Conservation (phyloP, 1,284 basidiomycete genomes). For the Filobasidium uniguttulatum region DNA sequence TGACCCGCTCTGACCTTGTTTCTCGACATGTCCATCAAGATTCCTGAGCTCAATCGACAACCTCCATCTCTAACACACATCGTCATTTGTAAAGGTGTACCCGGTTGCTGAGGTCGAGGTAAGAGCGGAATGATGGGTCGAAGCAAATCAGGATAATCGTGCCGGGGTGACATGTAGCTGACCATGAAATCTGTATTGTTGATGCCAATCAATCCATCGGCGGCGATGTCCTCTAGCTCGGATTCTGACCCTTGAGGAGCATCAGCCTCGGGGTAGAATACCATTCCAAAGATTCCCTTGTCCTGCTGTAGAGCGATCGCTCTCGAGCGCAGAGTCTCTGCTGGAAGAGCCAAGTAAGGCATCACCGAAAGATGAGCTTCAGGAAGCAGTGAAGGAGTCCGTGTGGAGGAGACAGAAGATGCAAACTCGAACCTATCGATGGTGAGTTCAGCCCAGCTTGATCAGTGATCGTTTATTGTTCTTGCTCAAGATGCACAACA, state of each 20-base stretch:
- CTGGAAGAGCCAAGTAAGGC: constrained; percentile 24
- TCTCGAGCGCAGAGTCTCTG: constrained; percentile 16
- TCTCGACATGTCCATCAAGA: constrained; percentile 5
- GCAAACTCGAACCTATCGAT: constrained; percentile 27
- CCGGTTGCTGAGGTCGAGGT: constrained; percentile 1
- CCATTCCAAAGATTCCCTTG: constrained; percentile 19
- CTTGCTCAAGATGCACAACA: constrained; percentile 5
- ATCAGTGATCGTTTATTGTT: too few species aligned
- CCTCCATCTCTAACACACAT: constrained; percentile 1
- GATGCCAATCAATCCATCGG: constrained; percentile 1
- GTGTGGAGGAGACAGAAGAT: constrained; percentile 14
- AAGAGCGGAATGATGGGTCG: not conserved
- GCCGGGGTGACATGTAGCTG: constrained; percentile 4
- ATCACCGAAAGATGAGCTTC: constrained; percentile 24
- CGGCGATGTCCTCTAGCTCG: constrained; percentile 12
- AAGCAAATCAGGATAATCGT: constrained; percentile 3
- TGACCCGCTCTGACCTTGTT: constrained; percentile 1
- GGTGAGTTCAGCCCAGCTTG: not conserved
- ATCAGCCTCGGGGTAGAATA: constrained; percentile 26
- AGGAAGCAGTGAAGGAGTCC: constrained; percentile 21
- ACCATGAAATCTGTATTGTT: constrained; percentile 6
- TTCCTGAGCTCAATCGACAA: constrained; percentile 1
- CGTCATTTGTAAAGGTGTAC: constrained; percentile 1
- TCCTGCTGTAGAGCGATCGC: not conserved
- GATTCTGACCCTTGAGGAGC: constrained; percentile 24